A percentile compares a stretch with the other conserved stretches of the same genome.
phyloP scores from a whole-genome alignment of 2,329 filamentous ascomycete species.

The Penicillium paneum region DNA sequence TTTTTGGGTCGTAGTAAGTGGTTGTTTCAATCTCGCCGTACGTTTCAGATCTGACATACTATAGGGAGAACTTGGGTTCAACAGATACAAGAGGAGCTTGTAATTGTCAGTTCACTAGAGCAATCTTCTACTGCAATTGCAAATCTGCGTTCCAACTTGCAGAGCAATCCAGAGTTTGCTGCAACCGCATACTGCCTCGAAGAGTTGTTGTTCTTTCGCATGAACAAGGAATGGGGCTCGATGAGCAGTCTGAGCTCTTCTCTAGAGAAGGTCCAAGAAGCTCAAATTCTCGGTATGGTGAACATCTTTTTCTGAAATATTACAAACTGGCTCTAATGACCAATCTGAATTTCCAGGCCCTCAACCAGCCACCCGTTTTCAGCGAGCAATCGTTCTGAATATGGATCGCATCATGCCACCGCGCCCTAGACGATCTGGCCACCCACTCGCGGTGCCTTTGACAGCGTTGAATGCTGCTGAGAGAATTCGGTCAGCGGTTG shows the following conservation, averaged over 20 bases:
- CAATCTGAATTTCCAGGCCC: not conserved
- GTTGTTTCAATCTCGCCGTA: not conserved
- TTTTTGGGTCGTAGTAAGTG: constrained; percentile 9
- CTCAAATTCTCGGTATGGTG: constrained; percentile 7
- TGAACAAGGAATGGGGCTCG: constrained; percentile 1
- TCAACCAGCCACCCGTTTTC: not conserved
- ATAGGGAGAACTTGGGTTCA: constrained; percentile 8
- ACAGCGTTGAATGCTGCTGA: not conserved
- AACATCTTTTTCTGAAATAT: not conserved
- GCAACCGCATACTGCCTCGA: constrained; percentile 2
- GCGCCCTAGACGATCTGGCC: not conserved
- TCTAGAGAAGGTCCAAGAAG: constrained; percentile 10
- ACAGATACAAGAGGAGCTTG: constrained; percentile 1
- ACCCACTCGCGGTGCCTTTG: not conserved
- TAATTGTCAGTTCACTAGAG: constrained; percentile 3
- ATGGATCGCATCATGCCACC: constrained; percentile 1
- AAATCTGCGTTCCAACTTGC: not conserved
- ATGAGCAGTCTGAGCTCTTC: constrained; percentile 1
- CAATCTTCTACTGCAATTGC: constrained; percentile 6
- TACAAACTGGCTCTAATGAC: not conserved
- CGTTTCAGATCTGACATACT: not conserved
- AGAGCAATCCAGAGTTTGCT: not conserved
- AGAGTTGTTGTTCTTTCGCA: constrained; percentile 4
- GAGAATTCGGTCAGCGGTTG: constrained; percentile 1
- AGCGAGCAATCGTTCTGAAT: not conserved